Conservation (phyloP, 192 early-diverging fungal genomes). For the Coemansia sp. region DNA sequence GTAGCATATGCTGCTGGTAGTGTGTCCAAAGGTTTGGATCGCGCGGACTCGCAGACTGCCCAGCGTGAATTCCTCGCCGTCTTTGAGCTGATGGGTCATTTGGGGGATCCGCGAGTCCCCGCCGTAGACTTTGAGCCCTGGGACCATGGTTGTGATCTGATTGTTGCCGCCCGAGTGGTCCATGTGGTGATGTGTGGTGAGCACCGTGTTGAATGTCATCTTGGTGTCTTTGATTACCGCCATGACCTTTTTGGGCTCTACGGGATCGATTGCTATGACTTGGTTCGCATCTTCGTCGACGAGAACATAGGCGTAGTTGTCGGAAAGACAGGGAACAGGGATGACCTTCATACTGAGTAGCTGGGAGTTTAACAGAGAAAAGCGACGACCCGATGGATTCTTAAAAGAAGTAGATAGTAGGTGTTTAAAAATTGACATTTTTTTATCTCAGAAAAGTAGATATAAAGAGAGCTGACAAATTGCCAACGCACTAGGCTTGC, state of each 20-base stretch:
- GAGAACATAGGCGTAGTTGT: constrained; percentile 89
- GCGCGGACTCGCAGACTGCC: constrained; percentile 73
- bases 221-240: constrained; percentile 46
- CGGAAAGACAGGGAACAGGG: constrained; percentile 60
- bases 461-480: not conserved
- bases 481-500: not conserved
- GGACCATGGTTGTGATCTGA: constrained; percentile 55
- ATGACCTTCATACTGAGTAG: constrained; percentile 42
- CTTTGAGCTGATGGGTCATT: constrained; percentile 68
- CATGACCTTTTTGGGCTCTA: constrained; percentile 71
- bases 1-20: constrained; percentile 82
- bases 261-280: constrained; percentile 85
- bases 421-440: not conserved
- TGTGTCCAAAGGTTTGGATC: constrained; percentile 83
- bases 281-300: constrained; percentile 67
- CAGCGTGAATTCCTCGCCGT: constrained; percentile 73
- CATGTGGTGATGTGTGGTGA: constrained; percentile 87
- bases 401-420: not conserved
- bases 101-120: constrained; percentile 83
- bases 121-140: constrained; percentile 75
- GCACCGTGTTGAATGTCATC: constrained; percentile 42
- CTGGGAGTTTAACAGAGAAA: not conserved
- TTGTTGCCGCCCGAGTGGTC: constrained; percentile 87
- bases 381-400: constrained; percentile 6
- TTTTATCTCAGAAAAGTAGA: not conserved